Percentiles rank a stretch among this genome's conserved stretches.
These are phyloP conservation scores for Phyllosticta citribraziliensis DNA, from an alignment of 2,329 filamentous ascomycete genomes.

Conservation along the genomic window DNA sequence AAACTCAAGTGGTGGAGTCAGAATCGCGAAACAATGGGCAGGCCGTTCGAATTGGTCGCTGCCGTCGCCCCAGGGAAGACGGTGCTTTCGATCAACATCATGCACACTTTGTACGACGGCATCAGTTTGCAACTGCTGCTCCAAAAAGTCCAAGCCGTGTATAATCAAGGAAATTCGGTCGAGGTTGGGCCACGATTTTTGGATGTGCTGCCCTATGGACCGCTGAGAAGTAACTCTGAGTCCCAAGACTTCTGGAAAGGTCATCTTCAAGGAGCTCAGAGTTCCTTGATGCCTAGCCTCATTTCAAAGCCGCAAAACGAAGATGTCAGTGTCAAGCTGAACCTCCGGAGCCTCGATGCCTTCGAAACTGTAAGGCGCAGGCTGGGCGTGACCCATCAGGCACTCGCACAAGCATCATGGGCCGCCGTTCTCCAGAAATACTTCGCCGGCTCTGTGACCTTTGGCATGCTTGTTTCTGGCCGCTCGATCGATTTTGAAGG, in stretches of 20 bases:
- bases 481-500: slow-evolving; percentile 58
- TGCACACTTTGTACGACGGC: slow-evolving; percentile 83
- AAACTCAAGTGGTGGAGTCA: slow-evolving; percentile 44
- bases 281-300: slow-evolving; percentile 21
- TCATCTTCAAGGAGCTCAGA: slow-evolving; percentile 37
- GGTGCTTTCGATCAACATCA: slow-evolving; percentile 57
- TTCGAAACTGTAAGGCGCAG: slow-evolving; percentile 40
- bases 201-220: slow-evolving; percentile 59
- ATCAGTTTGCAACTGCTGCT: slow-evolving; percentile 64
- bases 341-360: slow-evolving; percentile 38
- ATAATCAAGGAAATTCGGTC: slow-evolving; percentile 26
- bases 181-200: slow-evolving; percentile 48
- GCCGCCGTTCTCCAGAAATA: slow-evolving; percentile 49
- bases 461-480: slow-evolving; percentile 73
- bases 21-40: slow-evolving; percentile 41
- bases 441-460: slow-evolving; percentile 39
- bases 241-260: slow-evolving; percentile 58
- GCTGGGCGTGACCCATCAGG: slow-evolving; percentile 67
- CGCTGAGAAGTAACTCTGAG: slow-evolving; percentile 42
- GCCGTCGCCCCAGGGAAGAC: slow-evolving; percentile 23
- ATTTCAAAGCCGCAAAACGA: slow-evolving; percentile 13
- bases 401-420: slow-evolving; percentile 70
- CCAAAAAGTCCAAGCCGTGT: slow-evolving; percentile 44
- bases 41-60: slow-evolving; percentile 45
- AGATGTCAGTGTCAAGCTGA: slow-evolving; percentile 17